phyloP scores from a whole-genome alignment of 352 stramenopile genomes.

The Phytophthora niederhauseri region DNA sequence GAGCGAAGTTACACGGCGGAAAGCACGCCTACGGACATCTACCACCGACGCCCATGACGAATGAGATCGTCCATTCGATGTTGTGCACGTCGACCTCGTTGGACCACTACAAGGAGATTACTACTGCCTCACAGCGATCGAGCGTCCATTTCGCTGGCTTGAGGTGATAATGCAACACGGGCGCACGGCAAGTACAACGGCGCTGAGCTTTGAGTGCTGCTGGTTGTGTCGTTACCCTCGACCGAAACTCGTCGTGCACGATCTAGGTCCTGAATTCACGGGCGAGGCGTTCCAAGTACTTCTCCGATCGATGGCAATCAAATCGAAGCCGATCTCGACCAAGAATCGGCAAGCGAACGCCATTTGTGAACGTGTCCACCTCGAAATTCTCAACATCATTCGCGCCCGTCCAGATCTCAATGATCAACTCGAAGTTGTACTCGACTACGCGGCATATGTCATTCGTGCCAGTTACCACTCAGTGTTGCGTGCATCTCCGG shows the following conservation, averaged over 20 bases:
- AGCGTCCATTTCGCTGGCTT: slow-evolving; percentile 10
- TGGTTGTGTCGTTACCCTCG: slow-evolving; percentile 14
- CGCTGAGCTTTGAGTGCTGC: background rate
- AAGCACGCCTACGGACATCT: slow-evolving; percentile 8
- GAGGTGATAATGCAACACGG: slow-evolving; percentile 7
- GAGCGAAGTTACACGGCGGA: background rate
- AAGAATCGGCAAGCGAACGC: slow-evolving; percentile 25
- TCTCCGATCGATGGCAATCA: slow-evolving; percentile 1
- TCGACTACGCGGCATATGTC: slow-evolving; percentile 17
- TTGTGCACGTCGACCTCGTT: slow-evolving; percentile 1
- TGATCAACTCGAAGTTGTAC: slow-evolving; percentile 4
- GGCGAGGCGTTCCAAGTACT: slow-evolving; percentile 9
- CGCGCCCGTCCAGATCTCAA: background rate
- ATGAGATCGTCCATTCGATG: slow-evolving; percentile 8
- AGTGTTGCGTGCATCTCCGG: slow-evolving; percentile 13
- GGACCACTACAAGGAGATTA: slow-evolving; percentile 1
- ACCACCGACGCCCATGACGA: background rate
- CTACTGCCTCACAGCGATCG: background rate
- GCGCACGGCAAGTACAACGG: background rate
- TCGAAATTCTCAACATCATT: slow-evolving; percentile 2
- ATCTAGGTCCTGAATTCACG: slow-evolving; percentile 11
- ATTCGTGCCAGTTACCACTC: slow-evolving; percentile 17
- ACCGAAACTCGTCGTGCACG: slow-evolving; percentile 5
- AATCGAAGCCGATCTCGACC: too few species aligned
- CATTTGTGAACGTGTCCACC: slow-evolving; percentile 11